Evolutionary conservation across 2,329 filamentous ascomycete genomes (phyloP), one percentile per base, ranked within the genome.

Genomic region (Gnomoniopsis smithogilvyi): DNA sequence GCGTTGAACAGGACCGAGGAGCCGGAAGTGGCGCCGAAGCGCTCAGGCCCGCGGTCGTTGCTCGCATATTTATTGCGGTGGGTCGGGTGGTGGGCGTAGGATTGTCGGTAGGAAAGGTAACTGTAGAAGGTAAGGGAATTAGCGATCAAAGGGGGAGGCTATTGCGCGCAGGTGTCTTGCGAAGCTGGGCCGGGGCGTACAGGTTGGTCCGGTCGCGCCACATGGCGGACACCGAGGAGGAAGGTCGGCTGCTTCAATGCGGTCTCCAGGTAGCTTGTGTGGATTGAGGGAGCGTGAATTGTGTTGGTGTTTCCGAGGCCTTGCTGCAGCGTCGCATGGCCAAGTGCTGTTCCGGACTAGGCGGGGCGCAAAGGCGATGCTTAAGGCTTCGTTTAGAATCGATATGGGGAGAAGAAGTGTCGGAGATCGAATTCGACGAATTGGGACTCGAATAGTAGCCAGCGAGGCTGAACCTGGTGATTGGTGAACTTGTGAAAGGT

Each of bases 181-280:
- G 19, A 50, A 30, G 34, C 12, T 36, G 21, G 19, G 6, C n/a
- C 12, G 24, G 60, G 64, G 71, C 85, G 68, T 86, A 97, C 92
- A 99, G 90, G 74, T 98, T 99, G 68, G 95, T 99, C 78, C 95
- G 90, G 83, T 99, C 95, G 81, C 95, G 92, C 93, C 93, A 99
- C 92, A 96, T 96, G 79, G 84, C 88, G 86, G 82, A 82, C 80
- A 78, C 77, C 71, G 63, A 63, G 66, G 67, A 62, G 63, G 64
- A 62, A 62, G 62, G 54, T 56, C 62, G 51, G 64, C 61, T 63
- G 64, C 59, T 54, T 51, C 51, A 52, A 36, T 54, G 45, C 56
- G 48, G 55, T 49, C 55, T 60, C 57, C 51, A 26, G 57, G 60
- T 46, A 57, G 54, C 48, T 51, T 14, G 45, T 50, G 26, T 47